phyloP scores from a whole-genome alignment of 2,329 filamentous ascomycete genomes.

The Phialophora expanda region DNA sequence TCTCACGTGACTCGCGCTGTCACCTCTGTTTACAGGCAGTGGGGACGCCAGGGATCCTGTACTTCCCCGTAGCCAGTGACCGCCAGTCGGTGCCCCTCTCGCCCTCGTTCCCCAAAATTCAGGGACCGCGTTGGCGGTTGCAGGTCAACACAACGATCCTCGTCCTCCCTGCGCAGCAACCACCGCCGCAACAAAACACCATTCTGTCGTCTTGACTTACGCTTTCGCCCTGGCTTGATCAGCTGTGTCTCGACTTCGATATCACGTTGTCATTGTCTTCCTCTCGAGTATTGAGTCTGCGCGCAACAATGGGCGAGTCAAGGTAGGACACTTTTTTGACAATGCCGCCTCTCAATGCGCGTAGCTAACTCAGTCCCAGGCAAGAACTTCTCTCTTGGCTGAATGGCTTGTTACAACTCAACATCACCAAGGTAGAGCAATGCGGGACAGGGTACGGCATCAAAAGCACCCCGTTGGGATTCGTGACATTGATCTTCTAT shows the following conservation, averaged over 20 bases:
- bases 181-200: constrained; percentile 16
- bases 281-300: not conserved
- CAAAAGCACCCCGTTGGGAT: constrained; percentile 71
- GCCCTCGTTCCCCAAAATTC: constrained; percentile 15
- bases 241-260: not conserved
- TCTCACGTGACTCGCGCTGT: not conserved
- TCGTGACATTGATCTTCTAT: constrained; percentile 66
- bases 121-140: constrained; percentile 17
- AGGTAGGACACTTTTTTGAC: constrained; percentile 51
- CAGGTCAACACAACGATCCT: constrained; percentile 2
- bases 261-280: not conserved
- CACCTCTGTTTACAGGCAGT: not conserved
- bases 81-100: constrained; percentile 4
- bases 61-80: constrained; percentile 5
- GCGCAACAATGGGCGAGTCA: constrained; percentile 66
- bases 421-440: constrained; percentile 98
- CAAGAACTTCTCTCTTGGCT: constrained; percentile 97
- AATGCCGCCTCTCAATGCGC: not conserved
- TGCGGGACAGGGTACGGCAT: constrained; percentile 87
- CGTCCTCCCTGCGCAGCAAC: constrained; percentile 18
- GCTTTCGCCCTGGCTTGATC: not conserved
- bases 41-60: not conserved
- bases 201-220: not conserved
- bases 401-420: constrained; percentile 96
- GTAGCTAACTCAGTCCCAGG: constrained; percentile 56